phyloP scores from a whole-genome alignment of 805 yeast species.

The Suhomyces tanzawaensis region DNA sequence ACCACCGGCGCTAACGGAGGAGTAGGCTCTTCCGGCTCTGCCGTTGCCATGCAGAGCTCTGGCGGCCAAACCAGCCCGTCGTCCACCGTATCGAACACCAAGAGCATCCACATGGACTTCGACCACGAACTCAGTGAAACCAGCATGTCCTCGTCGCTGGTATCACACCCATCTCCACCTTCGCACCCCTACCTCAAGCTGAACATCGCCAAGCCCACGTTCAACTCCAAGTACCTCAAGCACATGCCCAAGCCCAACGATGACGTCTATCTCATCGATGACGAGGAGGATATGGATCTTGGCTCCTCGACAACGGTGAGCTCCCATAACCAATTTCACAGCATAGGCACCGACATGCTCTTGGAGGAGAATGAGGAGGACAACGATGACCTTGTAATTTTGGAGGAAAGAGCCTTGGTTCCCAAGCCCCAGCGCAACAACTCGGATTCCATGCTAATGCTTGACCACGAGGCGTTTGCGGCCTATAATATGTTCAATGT shows the following conservation, averaged over 20 bases:
- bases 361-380: constrained; percentile 8
- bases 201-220: constrained; percentile 2
- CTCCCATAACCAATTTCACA: neutral
- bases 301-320: constrained; percentile 1
- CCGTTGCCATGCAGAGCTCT: neutral
- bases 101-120: constrained; percentile 5
- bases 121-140: constrained; percentile 9
- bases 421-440: constrained; percentile 11
- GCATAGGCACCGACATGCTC: constrained; percentile 1
- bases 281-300: constrained; percentile 10
- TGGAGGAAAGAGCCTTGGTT: constrained; percentile 32
- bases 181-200: neutral
- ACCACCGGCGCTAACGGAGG: constrained; percentile 1
- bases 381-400: constrained; percentile 33
- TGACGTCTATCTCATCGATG: constrained; percentile 9
- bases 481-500: constrained; percentile 46
- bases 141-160: constrained; percentile 5
- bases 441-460: constrained; percentile 35
- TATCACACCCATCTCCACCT: constrained; percentile 4
- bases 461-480: constrained; percentile 38
- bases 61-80: neutral
- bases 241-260: neutral
- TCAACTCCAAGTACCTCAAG: constrained; percentile 10
- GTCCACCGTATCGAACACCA: constrained; percentile 1
- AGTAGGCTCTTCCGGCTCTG: constrained; percentile 3